phyloP scores from a whole-genome alignment of 306 rosid species.

The Prunus salicina region DNA sequence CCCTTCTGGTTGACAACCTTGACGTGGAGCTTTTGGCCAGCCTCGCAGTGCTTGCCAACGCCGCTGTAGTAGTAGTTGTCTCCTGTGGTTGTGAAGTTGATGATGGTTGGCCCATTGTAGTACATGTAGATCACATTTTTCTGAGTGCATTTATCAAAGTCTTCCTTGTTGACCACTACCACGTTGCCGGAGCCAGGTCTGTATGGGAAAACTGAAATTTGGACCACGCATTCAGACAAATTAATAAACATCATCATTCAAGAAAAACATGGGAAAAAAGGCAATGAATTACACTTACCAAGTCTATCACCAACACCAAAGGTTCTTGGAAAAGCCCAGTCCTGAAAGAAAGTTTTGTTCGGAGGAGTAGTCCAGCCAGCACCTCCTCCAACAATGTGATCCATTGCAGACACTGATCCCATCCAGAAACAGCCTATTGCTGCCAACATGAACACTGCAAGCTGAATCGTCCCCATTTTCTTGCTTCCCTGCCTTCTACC shows the following conservation, averaged over 20 bases:
- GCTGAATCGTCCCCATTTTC: constrained; percentile 33
- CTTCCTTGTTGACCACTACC: constrained; percentile 35
- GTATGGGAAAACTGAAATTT: constrained; percentile 55
- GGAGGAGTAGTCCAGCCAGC: constrained; percentile 62
- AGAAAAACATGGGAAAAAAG: not conserved
- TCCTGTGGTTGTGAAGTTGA: constrained; percentile 38
- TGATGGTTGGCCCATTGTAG: constrained; percentile 37
- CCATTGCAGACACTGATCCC: constrained; percentile 32
- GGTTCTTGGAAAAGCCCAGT: constrained; percentile 55
- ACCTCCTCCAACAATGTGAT: constrained; percentile 64
- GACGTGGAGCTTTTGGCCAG: constrained; percentile 63
- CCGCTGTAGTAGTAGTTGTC: constrained; percentile 52
- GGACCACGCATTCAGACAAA: not conserved
- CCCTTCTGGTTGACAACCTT: constrained; percentile 24
- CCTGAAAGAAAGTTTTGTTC: constrained; percentile 21
- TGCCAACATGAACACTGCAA: constrained; percentile 19
- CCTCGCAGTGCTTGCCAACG: constrained; percentile 71
- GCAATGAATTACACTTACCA: constrained; percentile 31
- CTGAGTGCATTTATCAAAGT: constrained; percentile 34
- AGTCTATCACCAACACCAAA: constrained; percentile 62
- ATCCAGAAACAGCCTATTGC: constrained; percentile 26
- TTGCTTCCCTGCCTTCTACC: not conserved
- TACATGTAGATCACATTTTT: constrained; percentile 20
- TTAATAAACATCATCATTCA: no score
- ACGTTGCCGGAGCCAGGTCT: constrained; percentile 44